A percentile compares a stretch with the other conserved stretches of the same genome.
Conservation (phyloP, 2,329 filamentous ascomycete genomes). For the Coccinonectria pachysandricola region DNA sequence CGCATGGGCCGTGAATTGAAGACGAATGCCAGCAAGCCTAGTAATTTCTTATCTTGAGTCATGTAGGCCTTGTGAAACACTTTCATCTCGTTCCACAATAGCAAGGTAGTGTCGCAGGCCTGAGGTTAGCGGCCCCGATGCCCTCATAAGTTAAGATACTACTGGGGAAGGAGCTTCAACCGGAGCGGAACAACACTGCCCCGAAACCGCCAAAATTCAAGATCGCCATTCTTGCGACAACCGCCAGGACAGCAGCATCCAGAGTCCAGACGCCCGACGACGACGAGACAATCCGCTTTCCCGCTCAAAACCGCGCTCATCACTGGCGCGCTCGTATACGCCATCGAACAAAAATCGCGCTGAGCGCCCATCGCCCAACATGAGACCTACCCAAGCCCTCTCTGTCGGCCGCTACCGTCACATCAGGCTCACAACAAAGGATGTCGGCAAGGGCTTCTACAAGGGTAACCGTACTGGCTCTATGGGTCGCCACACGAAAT, state of each 20-base stretch:
- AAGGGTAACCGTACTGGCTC: conserved; percentile 87
- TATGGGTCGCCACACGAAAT: conserved; percentile 75
- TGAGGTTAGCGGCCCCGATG: conserved; percentile 2
- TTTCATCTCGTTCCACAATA: conserved; percentile 15
- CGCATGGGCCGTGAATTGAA: too few relatives aligned
- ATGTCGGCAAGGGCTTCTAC: conserved; percentile 90
- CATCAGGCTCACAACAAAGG: conserved; percentile 79
- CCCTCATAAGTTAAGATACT: too few relatives aligned
- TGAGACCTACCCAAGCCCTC: conserved; percentile 60
- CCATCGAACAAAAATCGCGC: too few relatives aligned
- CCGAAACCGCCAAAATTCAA: conserved; percentile 15
- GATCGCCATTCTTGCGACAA: conserved; percentile 8
- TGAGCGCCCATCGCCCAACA: conserved; percentile 25
- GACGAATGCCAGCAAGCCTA: too few relatives aligned
- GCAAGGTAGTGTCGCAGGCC: conserved; percentile 4
- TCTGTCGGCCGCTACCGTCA: conserved; percentile 60
- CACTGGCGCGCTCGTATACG: too few relatives aligned
- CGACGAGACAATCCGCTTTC: too few relatives aligned
- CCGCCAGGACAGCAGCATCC: too few relatives aligned
- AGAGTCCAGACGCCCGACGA: too few relatives aligned
- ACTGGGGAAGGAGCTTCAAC: too few relatives aligned
- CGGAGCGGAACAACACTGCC: conserved; percentile 23
- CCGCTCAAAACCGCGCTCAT: too few relatives aligned
- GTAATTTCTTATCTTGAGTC: too few relatives aligned
- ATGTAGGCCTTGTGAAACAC: too few relatives aligned